Conservation (phyloP, 306 rosid species). For the Bauhinia variegata region DNA sequence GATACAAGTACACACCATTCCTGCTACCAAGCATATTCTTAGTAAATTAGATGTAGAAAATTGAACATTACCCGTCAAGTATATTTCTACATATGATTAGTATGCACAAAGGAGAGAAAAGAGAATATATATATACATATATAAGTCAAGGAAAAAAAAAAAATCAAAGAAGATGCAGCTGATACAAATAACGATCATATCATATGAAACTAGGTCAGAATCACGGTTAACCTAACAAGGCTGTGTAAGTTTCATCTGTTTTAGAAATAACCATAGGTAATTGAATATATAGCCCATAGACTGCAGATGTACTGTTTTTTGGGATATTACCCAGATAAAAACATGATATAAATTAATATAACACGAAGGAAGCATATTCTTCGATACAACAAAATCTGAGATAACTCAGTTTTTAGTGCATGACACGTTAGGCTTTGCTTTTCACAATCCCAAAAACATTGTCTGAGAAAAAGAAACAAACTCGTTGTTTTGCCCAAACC, state of each 20-base stretch:
- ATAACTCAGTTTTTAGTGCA: no score
- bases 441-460: no score
- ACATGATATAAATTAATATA: not conserved
- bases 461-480: no score
- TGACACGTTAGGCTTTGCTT: no score
- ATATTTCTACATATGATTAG: no score
- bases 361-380: no score
- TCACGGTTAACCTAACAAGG: not conserved
- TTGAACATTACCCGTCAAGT: not conserved
- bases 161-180: not conserved
- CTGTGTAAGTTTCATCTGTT: not conserved
- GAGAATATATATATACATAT: no score
- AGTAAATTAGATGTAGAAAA: constrained; percentile 4
- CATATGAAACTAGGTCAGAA: constrained; percentile 3
- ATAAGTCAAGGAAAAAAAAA: no score
- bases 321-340: not conserved
- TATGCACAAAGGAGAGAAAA: no score
- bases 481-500: no score
- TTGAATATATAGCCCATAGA: not conserved
- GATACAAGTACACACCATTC: not conserved
- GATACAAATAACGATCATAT: not conserved
- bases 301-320: not conserved
- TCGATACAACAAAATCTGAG: no score
- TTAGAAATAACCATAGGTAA: not conserved
- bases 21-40: no score